Evolutionary conservation across 257 asterid species (phyloP), one percentile per base, ranked within the genome.

Genomic region (Apocynum venetum): DNA sequence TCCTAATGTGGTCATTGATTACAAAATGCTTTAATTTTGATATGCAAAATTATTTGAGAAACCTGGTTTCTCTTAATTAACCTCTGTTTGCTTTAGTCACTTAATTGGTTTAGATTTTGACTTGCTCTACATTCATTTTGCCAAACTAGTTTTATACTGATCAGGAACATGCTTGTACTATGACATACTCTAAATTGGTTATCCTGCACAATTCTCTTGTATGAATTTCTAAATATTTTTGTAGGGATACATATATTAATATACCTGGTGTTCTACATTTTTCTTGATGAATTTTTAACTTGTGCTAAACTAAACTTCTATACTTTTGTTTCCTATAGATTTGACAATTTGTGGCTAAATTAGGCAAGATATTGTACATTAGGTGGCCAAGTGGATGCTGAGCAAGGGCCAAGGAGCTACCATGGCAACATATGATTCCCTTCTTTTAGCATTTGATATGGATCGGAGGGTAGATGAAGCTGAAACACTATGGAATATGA

Each of bases 381-480:
- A 90, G 93, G 85, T 91, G 65, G 87, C 88, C 59, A 89, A 88
- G 88, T 92, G 96, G 93, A 87, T 90, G 97, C 82, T 89, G 80
- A 90, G 96, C 88, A 92, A 91, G 87, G 97, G 97, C 25, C 97
- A 91, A 85, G 96, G 97, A 71, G 85, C 92, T 41, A 91, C 97
- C 72, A 81, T 91, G 92, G 84, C 89, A 19, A 95, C 98, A 40
- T 95, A 95, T 76, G 96, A 93, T 80, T 65, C 85, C 81, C 97
- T 95, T 84, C 81, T 95, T 46, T 87, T 89, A 75, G 91, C 98
- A 70, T 91, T 90, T 83, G 98, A 95, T 87, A 88, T 91, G 96
- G 98, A 91, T 60, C 80, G 78, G 59, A 90, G 98, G 84, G 81
- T 87, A 77, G 98, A 90, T 64, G 98, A 95, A 85, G 98, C 97